A percentile compares a stretch with the other conserved stretches of the same genome.
Conservation (phyloP, 2,329 filamentous ascomycete genomes). For the Paraconiothyrium sp. region DNA sequence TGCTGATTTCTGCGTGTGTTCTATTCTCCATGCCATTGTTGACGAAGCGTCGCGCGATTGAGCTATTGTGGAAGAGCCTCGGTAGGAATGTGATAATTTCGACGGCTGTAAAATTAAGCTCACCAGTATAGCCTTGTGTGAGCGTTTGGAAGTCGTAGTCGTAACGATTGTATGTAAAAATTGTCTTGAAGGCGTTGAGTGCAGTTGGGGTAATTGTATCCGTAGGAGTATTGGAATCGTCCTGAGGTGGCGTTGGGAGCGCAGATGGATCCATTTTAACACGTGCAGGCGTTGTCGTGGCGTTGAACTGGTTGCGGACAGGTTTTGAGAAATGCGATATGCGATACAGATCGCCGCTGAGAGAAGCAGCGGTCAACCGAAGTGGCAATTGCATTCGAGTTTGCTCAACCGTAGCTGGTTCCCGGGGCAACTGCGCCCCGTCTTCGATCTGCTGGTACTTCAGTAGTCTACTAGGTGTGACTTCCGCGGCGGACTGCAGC, state of each 20-base stretch:
- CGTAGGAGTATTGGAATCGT: not conserved
- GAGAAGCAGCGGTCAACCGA: no score
- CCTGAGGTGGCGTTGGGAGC: not conserved
- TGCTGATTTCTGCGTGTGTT: conserved; percentile 8
- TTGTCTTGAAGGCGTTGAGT: not conserved
- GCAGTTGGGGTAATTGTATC: not conserved
- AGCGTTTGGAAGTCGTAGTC: conserved; percentile 5
- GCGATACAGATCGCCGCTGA: not conserved
- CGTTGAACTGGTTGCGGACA: not conserved
- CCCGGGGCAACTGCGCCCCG: not conserved
- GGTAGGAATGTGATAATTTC: conserved; percentile 21
- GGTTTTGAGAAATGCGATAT: not conserved
- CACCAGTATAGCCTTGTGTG: not conserved
- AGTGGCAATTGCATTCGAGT: not conserved
- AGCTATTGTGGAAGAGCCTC: not conserved
- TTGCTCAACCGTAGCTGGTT: not conserved
- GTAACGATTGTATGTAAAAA: not conserved
- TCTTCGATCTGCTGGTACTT: not conserved
- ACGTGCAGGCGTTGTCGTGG: not conserved
- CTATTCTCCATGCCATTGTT: conserved; percentile 13
- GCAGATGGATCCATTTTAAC: not conserved
- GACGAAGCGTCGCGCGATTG: conserved; percentile 13
- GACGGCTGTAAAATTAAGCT: conserved; percentile 17
- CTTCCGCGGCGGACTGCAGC: not conserved
- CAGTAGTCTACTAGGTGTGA: not conserved